Conservation (phyloP, 75 land plant genomes). For the Selaginella tamariscina region DNA sequence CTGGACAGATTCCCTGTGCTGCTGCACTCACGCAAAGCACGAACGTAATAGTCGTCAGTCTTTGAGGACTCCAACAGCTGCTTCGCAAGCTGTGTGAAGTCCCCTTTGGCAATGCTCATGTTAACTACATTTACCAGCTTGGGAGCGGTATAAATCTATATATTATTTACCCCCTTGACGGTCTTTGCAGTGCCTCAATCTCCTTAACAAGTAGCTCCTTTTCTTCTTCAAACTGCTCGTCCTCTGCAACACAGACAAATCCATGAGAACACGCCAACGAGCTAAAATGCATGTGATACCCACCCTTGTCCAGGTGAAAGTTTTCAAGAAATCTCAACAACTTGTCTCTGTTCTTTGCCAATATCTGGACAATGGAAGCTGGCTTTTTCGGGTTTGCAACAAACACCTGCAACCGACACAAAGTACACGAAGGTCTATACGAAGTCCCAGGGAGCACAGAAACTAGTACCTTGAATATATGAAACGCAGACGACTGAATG, state of each 20-base stretch:
- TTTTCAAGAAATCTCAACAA: conserved; percentile 47
- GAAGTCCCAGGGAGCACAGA: background rate
- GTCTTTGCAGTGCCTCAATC: conserved; percentile 54
- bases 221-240: conserved; percentile 95
- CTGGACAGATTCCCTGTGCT: too few relatives aligned
- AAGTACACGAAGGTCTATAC: too few relatives aligned
- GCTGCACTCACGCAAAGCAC: too few relatives aligned
- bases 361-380: conserved; percentile 43
- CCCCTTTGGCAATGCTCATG: too few relatives aligned
- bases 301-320: conserved; percentile 73
- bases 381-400: conserved; percentile 93
- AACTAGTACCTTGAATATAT: conserved; percentile 69
- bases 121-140: too few relatives aligned
- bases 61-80: too few relatives aligned
- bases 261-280: background rate
- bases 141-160: too few relatives aligned
- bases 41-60: too few relatives aligned
- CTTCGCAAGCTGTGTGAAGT: too few relatives aligned
- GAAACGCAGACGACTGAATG: conserved; percentile 84
- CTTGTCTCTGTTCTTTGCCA: conserved; percentile 63
- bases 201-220: conserved; percentile 80
- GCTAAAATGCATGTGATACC: background rate
- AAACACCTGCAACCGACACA: conserved; percentile 51
- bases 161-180: too few relatives aligned
- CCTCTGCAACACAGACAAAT: conserved; percentile 40